phyloP scores from a whole-genome alignment of 1,284 basidiomycete species.

The Athelia sp. region DNA sequence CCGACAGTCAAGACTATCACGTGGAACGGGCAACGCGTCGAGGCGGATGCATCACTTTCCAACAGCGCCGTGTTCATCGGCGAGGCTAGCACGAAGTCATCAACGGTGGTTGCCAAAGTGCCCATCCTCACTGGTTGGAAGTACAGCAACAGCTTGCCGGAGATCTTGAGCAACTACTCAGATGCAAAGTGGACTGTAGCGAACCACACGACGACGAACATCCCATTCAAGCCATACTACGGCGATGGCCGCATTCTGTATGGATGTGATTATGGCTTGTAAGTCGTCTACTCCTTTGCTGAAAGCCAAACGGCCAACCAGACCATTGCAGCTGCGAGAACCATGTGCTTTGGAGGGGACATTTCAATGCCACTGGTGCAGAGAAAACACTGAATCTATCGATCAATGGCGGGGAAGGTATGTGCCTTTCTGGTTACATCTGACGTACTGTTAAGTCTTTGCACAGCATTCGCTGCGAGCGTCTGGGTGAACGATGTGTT shows the following conservation, averaged over 20 bases:
- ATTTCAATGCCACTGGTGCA: constrained; percentile 57
- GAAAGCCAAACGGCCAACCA: no score
- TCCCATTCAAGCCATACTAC: constrained; percentile 60
- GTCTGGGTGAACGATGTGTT: constrained; percentile 78
- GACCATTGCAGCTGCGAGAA: constrained; percentile 79
- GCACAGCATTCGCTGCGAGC: constrained; percentile 68
- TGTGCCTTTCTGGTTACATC: constrained; percentile 9
- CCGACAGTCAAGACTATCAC: constrained; percentile 43
- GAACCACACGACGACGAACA: constrained; percentile 65
- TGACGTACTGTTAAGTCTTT: neutral
- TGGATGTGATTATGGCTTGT: constrained; percentile 82
- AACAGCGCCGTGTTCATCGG: constrained; percentile 34
- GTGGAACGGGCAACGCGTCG: constrained; percentile 63
- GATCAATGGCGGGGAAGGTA: constrained; percentile 77
- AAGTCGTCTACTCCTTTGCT: no score
- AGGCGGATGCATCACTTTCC: constrained; percentile 30
- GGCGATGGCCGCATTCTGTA: constrained; percentile 76
- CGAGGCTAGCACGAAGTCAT: constrained; percentile 15
- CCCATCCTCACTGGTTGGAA: constrained; percentile 57
- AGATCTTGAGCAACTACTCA: constrained; percentile 48
- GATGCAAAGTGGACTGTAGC: constrained; percentile 63
- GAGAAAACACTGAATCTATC: constrained; percentile 64
- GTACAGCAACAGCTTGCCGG: constrained; percentile 68
- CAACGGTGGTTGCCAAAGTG: constrained; percentile 14
- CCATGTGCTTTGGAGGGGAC: constrained; percentile 74